Conservation (phyloP, 495 filamentous ascomycete species). For the Acidomyces sp. region DNA sequence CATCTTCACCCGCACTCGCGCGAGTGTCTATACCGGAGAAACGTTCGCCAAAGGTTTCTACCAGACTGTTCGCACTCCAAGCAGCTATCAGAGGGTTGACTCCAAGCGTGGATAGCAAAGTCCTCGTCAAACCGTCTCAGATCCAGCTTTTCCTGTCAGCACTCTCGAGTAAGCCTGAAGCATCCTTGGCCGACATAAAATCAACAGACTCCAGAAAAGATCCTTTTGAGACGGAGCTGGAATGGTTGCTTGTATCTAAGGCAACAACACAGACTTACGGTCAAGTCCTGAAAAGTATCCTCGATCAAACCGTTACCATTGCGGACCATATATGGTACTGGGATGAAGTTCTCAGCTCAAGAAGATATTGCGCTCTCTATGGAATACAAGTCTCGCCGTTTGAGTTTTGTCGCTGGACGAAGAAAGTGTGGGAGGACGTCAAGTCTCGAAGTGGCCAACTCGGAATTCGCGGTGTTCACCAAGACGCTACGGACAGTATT, state of each 20-base stretch:
- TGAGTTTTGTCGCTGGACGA: conserved; percentile 52
- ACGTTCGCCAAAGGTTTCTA: conserved; percentile 9
- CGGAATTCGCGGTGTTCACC: conserved; percentile 16
- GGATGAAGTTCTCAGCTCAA: conserved; percentile 67
- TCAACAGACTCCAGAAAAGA: conserved; percentile 5
- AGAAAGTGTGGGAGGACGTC: conserved; percentile 48
- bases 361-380: conserved; percentile 59
- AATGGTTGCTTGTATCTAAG: conserved; percentile 81
- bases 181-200: conserved; percentile 7
- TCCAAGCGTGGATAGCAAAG: conserved; percentile 13
- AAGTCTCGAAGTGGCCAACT: conserved; percentile 32
- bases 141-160: conserved; percentile 8
- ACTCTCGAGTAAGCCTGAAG: conserved; percentile 11
- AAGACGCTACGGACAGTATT: conserved; percentile 11
- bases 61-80: conserved; percentile 8
- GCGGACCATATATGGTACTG: conserved; percentile 84
- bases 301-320: conserved; percentile 68
- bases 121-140: conserved; percentile 5
- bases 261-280: conserved; percentile 77
- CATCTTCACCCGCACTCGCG: conserved; percentile 8
- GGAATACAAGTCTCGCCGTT: conserved; percentile 68
- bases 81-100: conserved; percentile 16
- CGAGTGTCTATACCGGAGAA: neutral
- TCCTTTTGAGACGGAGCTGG: conserved; percentile 55
- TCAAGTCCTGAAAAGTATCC: conserved; percentile 52